Conservation (phyloP, 1,139 yeast genomes). For the Zygoascus meyerae region DNA sequence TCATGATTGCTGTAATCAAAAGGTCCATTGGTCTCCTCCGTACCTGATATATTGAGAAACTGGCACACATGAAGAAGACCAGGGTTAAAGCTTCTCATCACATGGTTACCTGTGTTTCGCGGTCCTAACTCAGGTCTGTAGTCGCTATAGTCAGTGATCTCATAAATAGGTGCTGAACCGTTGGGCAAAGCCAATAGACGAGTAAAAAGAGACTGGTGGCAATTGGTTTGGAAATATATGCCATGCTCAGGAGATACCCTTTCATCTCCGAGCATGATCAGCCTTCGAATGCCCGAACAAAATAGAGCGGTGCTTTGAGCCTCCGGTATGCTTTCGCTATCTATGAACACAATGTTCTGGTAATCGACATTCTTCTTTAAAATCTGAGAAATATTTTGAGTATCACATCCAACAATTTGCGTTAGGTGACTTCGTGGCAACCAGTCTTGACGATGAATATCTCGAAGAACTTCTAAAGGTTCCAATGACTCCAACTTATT, state of each 20-base stretch:
- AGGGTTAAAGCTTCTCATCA: constrained; percentile 29
- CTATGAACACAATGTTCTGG: constrained; percentile 3
- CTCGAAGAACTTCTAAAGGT: constrained; percentile 10
- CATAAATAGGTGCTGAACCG: not conserved
- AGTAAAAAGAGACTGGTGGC: constrained; percentile 1
- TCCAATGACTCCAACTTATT: constrained; percentile 5
- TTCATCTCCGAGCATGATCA: constrained; percentile 4
- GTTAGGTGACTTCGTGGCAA: not conserved
- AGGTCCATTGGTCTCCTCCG: constrained; percentile 11
- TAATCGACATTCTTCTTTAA: not conserved
- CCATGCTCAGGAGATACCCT: not conserved
- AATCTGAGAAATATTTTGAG: not conserved
- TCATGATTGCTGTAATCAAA: not conserved
- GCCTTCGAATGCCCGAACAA: constrained; percentile 1
- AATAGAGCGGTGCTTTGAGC: constrained; percentile 1
- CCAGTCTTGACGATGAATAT: not conserved
- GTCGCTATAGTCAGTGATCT: constrained; percentile 24
- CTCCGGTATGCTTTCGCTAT: constrained; percentile 2
- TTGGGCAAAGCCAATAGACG: not conserved
- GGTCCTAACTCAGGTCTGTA: not conserved
- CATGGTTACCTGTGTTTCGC: not conserved
- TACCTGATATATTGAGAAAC: constrained; percentile 36
- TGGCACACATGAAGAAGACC: constrained; percentile 41
- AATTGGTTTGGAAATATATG: too few relatives aligned
- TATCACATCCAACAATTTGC: not conserved